Conservation (phyloP, 2,329 filamentous ascomycete species). For the Cyphellophora attinorum region DNA sequence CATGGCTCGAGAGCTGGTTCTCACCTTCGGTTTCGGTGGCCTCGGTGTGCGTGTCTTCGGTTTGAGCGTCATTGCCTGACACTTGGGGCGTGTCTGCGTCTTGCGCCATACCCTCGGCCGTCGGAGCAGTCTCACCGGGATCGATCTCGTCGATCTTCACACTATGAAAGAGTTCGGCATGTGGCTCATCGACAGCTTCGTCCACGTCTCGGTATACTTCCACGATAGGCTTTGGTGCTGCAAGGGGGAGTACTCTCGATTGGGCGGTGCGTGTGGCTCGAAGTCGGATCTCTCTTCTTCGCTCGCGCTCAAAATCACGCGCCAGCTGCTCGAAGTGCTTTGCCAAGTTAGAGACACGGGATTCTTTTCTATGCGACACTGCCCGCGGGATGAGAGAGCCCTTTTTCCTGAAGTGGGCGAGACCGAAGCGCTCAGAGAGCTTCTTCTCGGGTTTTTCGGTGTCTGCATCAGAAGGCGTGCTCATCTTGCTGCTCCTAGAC, state of each 20-base stretch:
- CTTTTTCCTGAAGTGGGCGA: constrained; percentile 53
- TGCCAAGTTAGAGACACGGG: constrained; percentile 82
- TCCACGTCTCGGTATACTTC: constrained; percentile 92
- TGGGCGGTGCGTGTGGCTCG: constrained; percentile 66
- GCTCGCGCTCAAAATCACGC: constrained; percentile 91
- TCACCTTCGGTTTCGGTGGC: constrained; percentile 32
- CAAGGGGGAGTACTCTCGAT: constrained; percentile 76
- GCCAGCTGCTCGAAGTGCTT: constrained; percentile 96
- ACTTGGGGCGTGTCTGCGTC: constrained; percentile 25
- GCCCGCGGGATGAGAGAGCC: constrained; percentile 80
- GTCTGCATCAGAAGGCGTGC: constrained; percentile 19
- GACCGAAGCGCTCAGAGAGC: constrained; percentile 61
- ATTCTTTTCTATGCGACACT: constrained; percentile 58
- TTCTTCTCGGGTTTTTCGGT: constrained; percentile 56
- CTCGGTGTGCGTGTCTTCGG: constrained; percentile 26
- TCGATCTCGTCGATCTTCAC: constrained; percentile 17
- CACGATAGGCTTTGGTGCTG: constrained; percentile 89
- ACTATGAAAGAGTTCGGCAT: constrained; percentile 45
- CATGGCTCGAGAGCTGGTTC: constrained; percentile 38
- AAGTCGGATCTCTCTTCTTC: constrained; percentile 74
- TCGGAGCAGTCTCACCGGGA: constrained; percentile 12
- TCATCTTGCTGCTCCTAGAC: constrained; percentile 4
- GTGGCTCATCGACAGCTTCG: constrained; percentile 78
- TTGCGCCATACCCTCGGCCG: constrained; percentile 20
- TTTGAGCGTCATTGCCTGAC: constrained; percentile 19